Conservation (phyloP, 257 asterid species). For the Lycium barbarum region DNA sequence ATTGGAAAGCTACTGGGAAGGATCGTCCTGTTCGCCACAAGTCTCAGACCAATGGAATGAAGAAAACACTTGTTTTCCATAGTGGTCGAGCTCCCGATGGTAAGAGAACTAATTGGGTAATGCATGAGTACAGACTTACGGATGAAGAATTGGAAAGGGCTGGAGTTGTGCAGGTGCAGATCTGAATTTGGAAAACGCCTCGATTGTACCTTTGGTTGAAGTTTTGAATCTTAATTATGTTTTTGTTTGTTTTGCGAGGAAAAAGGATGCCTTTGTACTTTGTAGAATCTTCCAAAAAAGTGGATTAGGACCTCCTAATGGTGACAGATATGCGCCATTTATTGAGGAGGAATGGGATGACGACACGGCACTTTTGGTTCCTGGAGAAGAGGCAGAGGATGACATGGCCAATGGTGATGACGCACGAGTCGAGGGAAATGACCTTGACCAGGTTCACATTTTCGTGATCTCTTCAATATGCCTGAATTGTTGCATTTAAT, state of each 20-base stretch:
- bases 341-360: slow-evolving; percentile 98
- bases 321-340: slow-evolving; percentile 94
- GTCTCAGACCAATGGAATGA: slow-evolving; percentile 76
- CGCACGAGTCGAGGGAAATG: slow-evolving; percentile 52
- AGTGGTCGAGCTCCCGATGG: slow-evolving; percentile 97
- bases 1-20: slow-evolving; percentile 97
- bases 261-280: slow-evolving; percentile 92
- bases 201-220: slow-evolving; percentile 9
- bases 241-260: slow-evolving; percentile 52
- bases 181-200: neutral
- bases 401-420: slow-evolving; percentile 79
- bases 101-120: slow-evolving; percentile 93
- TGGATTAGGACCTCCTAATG: slow-evolving; percentile 96
- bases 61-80: slow-evolving; percentile 89
- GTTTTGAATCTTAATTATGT: slow-evolving; percentile 43
- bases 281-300: slow-evolving; percentile 97
- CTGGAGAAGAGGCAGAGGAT: slow-evolving; percentile 79
- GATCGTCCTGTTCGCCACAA: slow-evolving; percentile 82
- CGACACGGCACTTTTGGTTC: slow-evolving; percentile 57
- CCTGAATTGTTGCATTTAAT: neutral
- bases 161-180: slow-evolving; percentile 80
- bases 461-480: slow-evolving; percentile 17
- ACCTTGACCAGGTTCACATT: slow-evolving; percentile 65
- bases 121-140: slow-evolving; percentile 93
- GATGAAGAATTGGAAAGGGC: slow-evolving; percentile 74